These are phyloP conservation scores for Kalmanozyma brasiliensis DNA, from an alignment of 1,284 basidiomycete genomes.

Conservation along the genomic window DNA sequence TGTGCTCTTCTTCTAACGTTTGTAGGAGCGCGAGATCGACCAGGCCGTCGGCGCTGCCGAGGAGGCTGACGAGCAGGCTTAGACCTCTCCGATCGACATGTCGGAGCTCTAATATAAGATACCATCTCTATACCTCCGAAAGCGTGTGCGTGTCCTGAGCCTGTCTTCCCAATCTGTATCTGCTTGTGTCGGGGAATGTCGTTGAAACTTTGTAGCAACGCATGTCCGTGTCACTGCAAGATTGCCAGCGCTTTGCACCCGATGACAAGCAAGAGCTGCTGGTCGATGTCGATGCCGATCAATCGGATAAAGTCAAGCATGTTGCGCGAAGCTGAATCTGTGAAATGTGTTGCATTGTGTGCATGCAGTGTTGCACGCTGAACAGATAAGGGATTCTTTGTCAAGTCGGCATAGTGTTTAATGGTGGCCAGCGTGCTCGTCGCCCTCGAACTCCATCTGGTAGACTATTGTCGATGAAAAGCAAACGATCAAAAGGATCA, in stretches of 20 bases:
- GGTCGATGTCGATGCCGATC: too few relatives aligned
- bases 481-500: neutral
- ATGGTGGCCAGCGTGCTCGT: slow-evolving; percentile 53
- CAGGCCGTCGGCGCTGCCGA: slow-evolving; percentile 44
- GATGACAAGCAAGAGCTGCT: too few relatives aligned
- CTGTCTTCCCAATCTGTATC: too few relatives aligned
- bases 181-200: too few relatives aligned
- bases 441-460: slow-evolving; percentile 57
- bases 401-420: slow-evolving; percentile 17
- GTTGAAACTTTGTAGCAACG: too few relatives aligned
- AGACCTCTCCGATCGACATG: too few relatives aligned
- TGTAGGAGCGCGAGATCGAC: slow-evolving; percentile 52
- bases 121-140: slow-evolving; percentile 3
- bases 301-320: too few relatives aligned
- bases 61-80: slow-evolving; percentile 23
- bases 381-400: neutral
- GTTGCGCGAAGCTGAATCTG: slow-evolving; percentile 10
- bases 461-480: slow-evolving; percentile 44
- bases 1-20: too few relatives aligned
- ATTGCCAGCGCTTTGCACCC: too few relatives aligned
- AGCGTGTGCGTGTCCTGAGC: neutral
- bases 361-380: slow-evolving; percentile 19
- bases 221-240: too few relatives aligned
- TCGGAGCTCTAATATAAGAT: slow-evolving; percentile 11
- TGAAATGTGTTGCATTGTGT: slow-evolving; percentile 30